Percentiles rank a stretch among this genome's conserved stretches.
Evolutionary conservation across 2,329 filamentous ascomycete genomes (phyloP).

Genomic region (Xylariaceae sp.): DNA sequence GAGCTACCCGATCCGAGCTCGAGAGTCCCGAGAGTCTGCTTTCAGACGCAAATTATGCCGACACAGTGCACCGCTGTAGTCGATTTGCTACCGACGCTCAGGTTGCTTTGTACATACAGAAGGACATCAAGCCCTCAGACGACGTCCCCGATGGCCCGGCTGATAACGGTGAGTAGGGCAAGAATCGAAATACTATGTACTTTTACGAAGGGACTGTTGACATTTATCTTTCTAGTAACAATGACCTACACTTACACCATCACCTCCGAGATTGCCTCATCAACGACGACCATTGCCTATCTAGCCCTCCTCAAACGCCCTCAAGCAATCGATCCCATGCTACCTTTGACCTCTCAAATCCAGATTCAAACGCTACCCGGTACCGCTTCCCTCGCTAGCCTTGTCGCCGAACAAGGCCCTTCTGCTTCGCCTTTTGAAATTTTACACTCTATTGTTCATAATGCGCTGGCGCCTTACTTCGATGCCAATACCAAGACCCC

Average conservation of each 20-base stretch:
- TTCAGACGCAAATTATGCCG: conserved; percentile 63
- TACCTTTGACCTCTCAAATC: conserved; percentile 82
- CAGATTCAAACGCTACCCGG: conserved; percentile 91
- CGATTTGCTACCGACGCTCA: conserved; percentile 88
- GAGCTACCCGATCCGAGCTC: conserved; percentile 73
- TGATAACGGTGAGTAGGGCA: conserved; percentile 38
- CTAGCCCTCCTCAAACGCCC: conserved; percentile 88
- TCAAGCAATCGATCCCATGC: conserved; percentile 75
- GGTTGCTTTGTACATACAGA: conserved; percentile 85
- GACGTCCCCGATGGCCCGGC: conserved; percentile 46
- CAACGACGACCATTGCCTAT: conserved; percentile 75
- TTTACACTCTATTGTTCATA: conserved; percentile 85
- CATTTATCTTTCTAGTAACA: conserved; percentile 28
- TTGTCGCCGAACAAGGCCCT: conserved; percentile 65
- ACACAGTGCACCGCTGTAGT: conserved; percentile 82
- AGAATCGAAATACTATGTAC: no score
- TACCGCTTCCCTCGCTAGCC: conserved; percentile 63
- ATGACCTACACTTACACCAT: conserved; percentile 70
- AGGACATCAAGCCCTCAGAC: conserved; percentile 61
- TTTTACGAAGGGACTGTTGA: background rate
- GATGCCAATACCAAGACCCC: conserved; percentile 90
- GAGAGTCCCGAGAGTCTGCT: conserved; percentile 78
- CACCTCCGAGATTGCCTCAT: conserved; percentile 75
- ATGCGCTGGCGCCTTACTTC: conserved; percentile 91
- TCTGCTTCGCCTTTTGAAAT: conserved; percentile 84